Evolutionary conservation across 129 eudicot species (phyloP).

Genomic region (Lactuca saligna): DNA sequence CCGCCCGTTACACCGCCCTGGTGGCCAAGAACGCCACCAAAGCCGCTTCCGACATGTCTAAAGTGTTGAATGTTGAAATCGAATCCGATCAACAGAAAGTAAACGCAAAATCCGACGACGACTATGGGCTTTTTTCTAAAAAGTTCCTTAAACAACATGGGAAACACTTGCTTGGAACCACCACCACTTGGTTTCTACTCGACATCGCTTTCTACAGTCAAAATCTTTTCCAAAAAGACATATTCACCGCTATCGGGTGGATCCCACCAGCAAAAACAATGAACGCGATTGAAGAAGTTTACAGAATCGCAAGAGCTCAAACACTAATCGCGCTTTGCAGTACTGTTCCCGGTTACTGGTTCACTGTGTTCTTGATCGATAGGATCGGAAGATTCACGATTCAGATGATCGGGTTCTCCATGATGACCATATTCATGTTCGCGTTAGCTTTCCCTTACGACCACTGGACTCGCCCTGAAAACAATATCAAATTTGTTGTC

Average conservation of each 20-base stretch:
- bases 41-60: constrained; percentile 46
- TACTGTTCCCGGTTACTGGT: constrained; percentile 54
- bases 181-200: constrained; percentile 40
- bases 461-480: constrained; percentile 43
- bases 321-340: constrained; percentile 49
- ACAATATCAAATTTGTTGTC: constrained; percentile 39
- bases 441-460: constrained; percentile 42
- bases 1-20: constrained; percentile 39
- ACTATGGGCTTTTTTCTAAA: constrained; percentile 31
- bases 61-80: constrained; percentile 32
- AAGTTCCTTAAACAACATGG: constrained; percentile 40
- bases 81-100: constrained; percentile 27
- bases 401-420: constrained; percentile 41
- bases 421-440: constrained; percentile 49
- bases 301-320: constrained; percentile 41
- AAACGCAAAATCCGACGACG: background rate
- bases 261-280: constrained; percentile 46
- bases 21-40: constrained; percentile 38
- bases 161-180: constrained; percentile 43
- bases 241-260: constrained; percentile 45
- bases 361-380: constrained; percentile 45
- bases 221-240: constrained; percentile 46
- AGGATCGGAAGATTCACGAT: constrained; percentile 39
- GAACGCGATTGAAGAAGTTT: constrained; percentile 47
- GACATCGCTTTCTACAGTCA: constrained; percentile 45